Conservation (phyloP, 805 yeast species). For the Candida boidinii region DNA sequence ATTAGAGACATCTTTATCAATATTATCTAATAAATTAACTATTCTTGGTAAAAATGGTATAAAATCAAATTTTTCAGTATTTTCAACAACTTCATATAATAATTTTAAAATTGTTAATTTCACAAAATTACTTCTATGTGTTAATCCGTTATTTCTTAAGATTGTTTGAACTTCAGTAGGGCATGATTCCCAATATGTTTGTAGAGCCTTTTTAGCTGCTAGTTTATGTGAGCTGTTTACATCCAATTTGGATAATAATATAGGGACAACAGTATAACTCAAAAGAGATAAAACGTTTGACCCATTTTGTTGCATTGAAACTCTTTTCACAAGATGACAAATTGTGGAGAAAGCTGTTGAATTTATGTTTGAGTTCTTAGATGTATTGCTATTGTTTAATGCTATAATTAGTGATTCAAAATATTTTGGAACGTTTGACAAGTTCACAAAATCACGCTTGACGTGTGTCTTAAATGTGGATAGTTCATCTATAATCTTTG, state of each 20-base stretch:
- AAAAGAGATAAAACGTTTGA: slow-evolving; percentile 31
- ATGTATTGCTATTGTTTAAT: slow-evolving; percentile 27
- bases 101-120: slow-evolving; percentile 36
- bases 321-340: slow-evolving; percentile 49
- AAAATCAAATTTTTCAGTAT: slow-evolving; percentile 26
- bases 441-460: slow-evolving; percentile 44
- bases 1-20: slow-evolving; percentile 8
- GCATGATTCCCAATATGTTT: slow-evolving; percentile 46
- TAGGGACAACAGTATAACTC: slow-evolving; percentile 39
- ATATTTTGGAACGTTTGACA: slow-evolving; percentile 39
- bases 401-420: slow-evolving; percentile 41
- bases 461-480: slow-evolving; percentile 46
- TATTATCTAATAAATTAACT: slow-evolving; percentile 14
- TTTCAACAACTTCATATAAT: slow-evolving; percentile 32
- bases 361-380: no score
- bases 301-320: slow-evolving; percentile 44
- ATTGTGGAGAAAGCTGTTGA: slow-evolving; percentile 38
- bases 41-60: slow-evolving; percentile 17
- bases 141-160: slow-evolving; percentile 35
- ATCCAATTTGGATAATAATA: slow-evolving; percentile 37
- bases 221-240: slow-evolving; percentile 29
- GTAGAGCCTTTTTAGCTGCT: slow-evolving; percentile 43
- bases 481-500: no score
- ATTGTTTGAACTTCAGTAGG: slow-evolving; percentile 38
- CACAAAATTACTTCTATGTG: slow-evolving; percentile 27